These are phyloP conservation scores for Ilex paraguariensis DNA, from an alignment of 305 asterid genomes.

Conservation along the genomic window DNA sequence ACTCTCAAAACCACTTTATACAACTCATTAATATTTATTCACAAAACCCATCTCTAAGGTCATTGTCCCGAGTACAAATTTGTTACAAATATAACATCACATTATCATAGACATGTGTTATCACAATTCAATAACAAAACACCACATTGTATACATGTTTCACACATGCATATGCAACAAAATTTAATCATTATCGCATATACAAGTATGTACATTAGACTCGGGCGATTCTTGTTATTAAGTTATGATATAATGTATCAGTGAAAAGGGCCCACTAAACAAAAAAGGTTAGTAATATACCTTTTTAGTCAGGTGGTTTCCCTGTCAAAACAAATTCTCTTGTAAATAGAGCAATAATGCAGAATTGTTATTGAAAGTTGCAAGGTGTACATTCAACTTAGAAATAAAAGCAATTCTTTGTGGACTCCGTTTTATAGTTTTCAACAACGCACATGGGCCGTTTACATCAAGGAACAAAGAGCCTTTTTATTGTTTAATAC, in stretches of 20 bases:
- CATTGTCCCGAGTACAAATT: constrained; percentile 25
- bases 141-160: no score
- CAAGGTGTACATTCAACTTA: constrained; percentile 56
- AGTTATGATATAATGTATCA: neutral
- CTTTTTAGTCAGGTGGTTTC: constrained; percentile 14
- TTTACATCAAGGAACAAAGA: constrained; percentile 49
- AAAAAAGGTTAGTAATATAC: constrained; percentile 21
- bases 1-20: constrained; percentile 26
- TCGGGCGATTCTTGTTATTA: no score
- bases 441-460: constrained; percentile 87
- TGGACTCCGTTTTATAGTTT: constrained; percentile 70
- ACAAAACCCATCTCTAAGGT: neutral
- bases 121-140: no score
- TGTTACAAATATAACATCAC: neutral
- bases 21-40: constrained; percentile 32
- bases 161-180: no score
- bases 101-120: no score
- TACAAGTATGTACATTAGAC: no score
- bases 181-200: no score
- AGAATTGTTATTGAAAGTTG: constrained; percentile 41
- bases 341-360: constrained; percentile 54
- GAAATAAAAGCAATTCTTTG: constrained; percentile 50
- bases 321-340: constrained; percentile 23
- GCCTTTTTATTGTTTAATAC: constrained; percentile 20
- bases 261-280: constrained; percentile 4